phyloP scores from a whole-genome alignment of 2,329 filamentous ascomycete species.

The Metarhizium humberi region DNA sequence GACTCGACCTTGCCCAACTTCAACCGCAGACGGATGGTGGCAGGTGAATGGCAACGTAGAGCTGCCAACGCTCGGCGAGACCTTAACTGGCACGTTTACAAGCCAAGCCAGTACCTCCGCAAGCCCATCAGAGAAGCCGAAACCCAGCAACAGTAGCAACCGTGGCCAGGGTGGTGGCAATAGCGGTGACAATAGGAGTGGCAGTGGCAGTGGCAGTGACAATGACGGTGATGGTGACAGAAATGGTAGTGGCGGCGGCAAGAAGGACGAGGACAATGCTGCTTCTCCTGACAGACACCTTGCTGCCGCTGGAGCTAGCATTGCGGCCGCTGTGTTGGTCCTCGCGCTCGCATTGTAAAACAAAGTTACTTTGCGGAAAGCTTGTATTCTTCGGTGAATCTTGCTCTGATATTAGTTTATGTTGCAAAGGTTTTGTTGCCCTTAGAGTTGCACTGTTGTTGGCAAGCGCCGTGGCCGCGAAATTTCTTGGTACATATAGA shows the following conservation, averaged over 20 bases:
- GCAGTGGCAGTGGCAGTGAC: slow-evolving; percentile 1
- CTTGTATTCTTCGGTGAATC: not conserved
- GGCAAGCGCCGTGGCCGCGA: not conserved
- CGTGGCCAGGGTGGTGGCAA: not conserved
- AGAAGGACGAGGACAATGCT: slow-evolving; percentile 7
- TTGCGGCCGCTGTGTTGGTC: slow-evolving; percentile 19
- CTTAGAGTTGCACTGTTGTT: not conserved
- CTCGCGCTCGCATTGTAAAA: slow-evolving; percentile 13
- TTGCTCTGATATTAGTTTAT: not conserved
- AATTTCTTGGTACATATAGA: not conserved
- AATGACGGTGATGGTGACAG: slow-evolving; percentile 5
- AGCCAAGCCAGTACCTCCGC: slow-evolving; percentile 10
- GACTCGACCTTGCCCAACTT: slow-evolving; percentile 60
- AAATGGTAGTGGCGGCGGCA: not conserved
- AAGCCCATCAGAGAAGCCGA: slow-evolving; percentile 4
- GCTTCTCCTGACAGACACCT: slow-evolving; percentile 17
- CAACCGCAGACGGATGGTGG: slow-evolving; percentile 71
- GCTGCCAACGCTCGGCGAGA: slow-evolving; percentile 60
- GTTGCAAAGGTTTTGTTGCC: not conserved
- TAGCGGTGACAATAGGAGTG: not conserved
- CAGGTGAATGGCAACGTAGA: slow-evolving; percentile 58
- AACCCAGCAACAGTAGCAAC: not conserved
- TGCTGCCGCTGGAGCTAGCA: slow-evolving; percentile 17
- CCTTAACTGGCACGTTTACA: slow-evolving; percentile 20
- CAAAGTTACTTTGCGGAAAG: not conserved